Conservation (phyloP, 257 asterid genomes). For the Capsicum pubescens region DNA sequence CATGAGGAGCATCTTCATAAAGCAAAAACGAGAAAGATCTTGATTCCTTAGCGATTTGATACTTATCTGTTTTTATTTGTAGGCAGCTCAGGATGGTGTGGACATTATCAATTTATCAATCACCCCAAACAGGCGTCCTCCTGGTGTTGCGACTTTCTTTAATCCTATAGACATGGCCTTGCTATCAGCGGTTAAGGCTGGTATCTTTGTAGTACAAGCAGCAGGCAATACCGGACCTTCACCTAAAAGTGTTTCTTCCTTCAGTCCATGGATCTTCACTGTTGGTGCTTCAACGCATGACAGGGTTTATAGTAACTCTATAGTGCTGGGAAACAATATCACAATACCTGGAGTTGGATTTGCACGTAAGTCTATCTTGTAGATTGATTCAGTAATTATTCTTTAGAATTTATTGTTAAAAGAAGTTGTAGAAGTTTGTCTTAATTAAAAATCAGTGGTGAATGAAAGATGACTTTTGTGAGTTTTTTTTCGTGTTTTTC, state of each 20-base stretch:
- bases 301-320: slow-evolving; percentile 78
- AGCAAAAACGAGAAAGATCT: slow-evolving; percentile 16
- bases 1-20: slow-evolving; percentile 12
- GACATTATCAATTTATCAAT: slow-evolving; percentile 91
- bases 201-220: slow-evolving; percentile 94
- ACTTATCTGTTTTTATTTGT: slow-evolving; percentile 32
- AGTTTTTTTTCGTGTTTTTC: not conserved
- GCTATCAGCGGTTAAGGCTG: slow-evolving; percentile 80
- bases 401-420: not conserved
- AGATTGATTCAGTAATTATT: not conserved
- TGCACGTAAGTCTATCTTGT: slow-evolving; percentile 72
- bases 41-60: not conserved
- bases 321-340: slow-evolving; percentile 81
- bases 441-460: not conserved
- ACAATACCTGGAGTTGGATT: slow-evolving; percentile 95
- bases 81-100: slow-evolving; percentile 99
- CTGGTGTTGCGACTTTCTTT: slow-evolving; percentile 95
- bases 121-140: slow-evolving; percentile 98
- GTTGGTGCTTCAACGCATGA: slow-evolving; percentile 98
- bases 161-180: slow-evolving; percentile 99
- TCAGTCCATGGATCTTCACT: slow-evolving; percentile 96
- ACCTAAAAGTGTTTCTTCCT: slow-evolving; percentile 87
- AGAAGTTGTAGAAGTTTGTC: not conserved
- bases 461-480: not conserved
- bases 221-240: slow-evolving; percentile 99